Conservation (phyloP, 805 yeast species). For the Wickerhamia fluorescens region DNA sequence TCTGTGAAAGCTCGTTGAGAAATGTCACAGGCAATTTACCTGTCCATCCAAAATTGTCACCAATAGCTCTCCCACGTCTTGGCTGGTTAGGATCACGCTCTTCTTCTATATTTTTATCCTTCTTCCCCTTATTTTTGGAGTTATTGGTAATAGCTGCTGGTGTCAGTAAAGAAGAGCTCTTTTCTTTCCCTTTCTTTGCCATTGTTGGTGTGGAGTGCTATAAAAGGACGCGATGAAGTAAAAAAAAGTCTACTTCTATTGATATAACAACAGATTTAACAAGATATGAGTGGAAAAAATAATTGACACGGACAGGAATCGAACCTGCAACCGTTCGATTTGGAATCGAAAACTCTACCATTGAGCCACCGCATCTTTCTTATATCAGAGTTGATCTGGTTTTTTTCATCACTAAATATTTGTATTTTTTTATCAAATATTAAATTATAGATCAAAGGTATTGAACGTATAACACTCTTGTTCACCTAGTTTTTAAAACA, state of each 20-base stretch:
- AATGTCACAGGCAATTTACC: slow-evolving; percentile 88
- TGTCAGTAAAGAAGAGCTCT: no score
- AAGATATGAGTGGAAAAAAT: slow-evolving; percentile 3
- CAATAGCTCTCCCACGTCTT: slow-evolving; percentile 33
- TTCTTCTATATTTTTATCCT: slow-evolving; percentile 4
- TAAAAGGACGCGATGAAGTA: not conserved
- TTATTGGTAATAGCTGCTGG: slow-evolving; percentile 4
- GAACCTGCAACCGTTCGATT: slow-evolving; percentile 84
- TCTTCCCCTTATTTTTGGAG: slow-evolving; percentile 6
- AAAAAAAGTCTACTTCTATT: not conserved
- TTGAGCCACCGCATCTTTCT: slow-evolving; percentile 77
- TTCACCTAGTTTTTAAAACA: no score
- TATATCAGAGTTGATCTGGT: no score
- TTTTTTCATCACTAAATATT: no score
- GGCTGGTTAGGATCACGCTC: slow-evolving; percentile 18
- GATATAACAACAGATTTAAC: no score
- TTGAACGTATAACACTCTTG: no score
- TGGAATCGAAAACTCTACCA: slow-evolving; percentile 79
- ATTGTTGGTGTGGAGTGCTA: not conserved
- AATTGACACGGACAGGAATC: slow-evolving; percentile 74
- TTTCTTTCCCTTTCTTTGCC: slow-evolving; percentile 6
- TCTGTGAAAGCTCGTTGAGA: slow-evolving; percentile 81
- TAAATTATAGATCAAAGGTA: no score
- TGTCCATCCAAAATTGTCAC: slow-evolving; percentile 78
- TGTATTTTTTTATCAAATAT: no score